These are phyloP conservation scores for Exserohilum rostratum DNA, from an alignment of 2,329 filamentous ascomycete species.

Conservation along the genomic window DNA sequence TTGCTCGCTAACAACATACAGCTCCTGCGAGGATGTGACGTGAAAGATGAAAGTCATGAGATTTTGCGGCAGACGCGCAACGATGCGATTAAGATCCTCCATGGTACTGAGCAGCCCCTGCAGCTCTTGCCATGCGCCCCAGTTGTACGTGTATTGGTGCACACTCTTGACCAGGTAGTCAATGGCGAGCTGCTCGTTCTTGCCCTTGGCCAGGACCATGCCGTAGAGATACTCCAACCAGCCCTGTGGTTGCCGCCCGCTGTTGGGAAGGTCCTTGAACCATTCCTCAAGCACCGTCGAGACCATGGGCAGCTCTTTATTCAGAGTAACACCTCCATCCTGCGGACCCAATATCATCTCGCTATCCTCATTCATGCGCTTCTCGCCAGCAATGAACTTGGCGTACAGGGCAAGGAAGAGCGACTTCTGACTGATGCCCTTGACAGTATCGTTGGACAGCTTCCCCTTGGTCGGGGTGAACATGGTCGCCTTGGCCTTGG, in stretches of 20 bases:
- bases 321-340: slow-evolving; percentile 81
- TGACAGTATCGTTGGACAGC: slow-evolving; percentile 46
- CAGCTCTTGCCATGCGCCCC: slow-evolving; percentile 96
- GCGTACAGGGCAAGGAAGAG: slow-evolving; percentile 92
- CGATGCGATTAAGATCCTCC: slow-evolving; percentile 80
- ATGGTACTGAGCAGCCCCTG: slow-evolving; percentile 77
- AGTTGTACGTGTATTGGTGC: slow-evolving; percentile 90
- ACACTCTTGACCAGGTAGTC: slow-evolving; percentile 88
- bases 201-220: slow-evolving; percentile 85
- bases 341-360: slow-evolving; percentile 97
- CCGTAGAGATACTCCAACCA: slow-evolving; percentile 95
- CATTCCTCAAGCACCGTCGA: slow-evolving; percentile 79
- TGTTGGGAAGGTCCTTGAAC: slow-evolving; percentile 69
- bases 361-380: slow-evolving; percentile 92
- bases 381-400: slow-evolving; percentile 91
- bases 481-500: slow-evolving; percentile 66
- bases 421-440: slow-evolving; percentile 80
- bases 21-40: slow-evolving; percentile 85
- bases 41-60: slow-evolving; percentile 95
- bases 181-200: slow-evolving; percentile 84
- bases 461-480: slow-evolving; percentile 48
- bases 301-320: slow-evolving; percentile 81
- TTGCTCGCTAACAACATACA: slow-evolving; percentile 82
- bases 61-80: slow-evolving; percentile 79
- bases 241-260: slow-evolving; percentile 73